These are phyloP conservation scores for Crucibulum laeve DNA, from an alignment of 768 basidiomycete genomes.

Conservation along the genomic window DNA sequence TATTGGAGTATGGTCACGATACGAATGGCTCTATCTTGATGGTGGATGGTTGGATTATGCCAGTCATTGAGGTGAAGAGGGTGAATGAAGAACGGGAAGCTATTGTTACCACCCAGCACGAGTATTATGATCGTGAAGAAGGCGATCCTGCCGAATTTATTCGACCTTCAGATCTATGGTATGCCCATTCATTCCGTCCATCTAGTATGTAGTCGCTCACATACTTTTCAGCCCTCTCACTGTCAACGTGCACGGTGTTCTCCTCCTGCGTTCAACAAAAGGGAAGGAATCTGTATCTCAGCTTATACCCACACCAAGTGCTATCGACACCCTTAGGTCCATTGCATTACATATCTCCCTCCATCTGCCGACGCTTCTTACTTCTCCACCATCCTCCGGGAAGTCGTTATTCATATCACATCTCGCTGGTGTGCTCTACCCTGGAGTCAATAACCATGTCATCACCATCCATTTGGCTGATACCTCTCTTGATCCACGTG, in stretches of 20 bases:
- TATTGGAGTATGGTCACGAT: conserved; percentile 49
- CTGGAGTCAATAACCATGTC: conserved; percentile 59
- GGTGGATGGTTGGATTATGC: conserved; percentile 82
- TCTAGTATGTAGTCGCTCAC: conserved; percentile 10
- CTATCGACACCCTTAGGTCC: conserved; percentile 50
- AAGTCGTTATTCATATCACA: conserved; percentile 79
- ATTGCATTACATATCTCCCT: conserved; percentile 64
- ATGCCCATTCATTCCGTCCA: conserved; percentile 9
- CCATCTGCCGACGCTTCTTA: conserved; percentile 75
- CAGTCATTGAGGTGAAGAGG: conserved; percentile 62
- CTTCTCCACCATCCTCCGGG: conserved; percentile 84
- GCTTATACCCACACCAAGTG: conserved; percentile 63
- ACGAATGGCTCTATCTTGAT: conserved; percentile 37
- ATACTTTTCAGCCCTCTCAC: conserved; percentile 43
- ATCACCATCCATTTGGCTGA: conserved; percentile 90
- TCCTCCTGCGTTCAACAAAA: conserved; percentile 50
- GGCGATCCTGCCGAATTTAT: conserved; percentile 28
- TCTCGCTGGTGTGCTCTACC: conserved; percentile 64
- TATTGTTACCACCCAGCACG: conserved; percentile 32
- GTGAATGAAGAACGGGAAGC: conserved; percentile 46
- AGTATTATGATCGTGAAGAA: conserved; percentile 42
- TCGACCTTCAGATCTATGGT: conserved; percentile 53
- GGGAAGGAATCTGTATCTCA: conserved; percentile 20
- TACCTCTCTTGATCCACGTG: conserved; percentile 91
- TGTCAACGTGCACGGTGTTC: conserved; percentile 60